These are phyloP conservation scores for Aquanectria penicillioides DNA, from an alignment of 2,329 filamentous ascomycete genomes.

Conservation along the genomic window DNA sequence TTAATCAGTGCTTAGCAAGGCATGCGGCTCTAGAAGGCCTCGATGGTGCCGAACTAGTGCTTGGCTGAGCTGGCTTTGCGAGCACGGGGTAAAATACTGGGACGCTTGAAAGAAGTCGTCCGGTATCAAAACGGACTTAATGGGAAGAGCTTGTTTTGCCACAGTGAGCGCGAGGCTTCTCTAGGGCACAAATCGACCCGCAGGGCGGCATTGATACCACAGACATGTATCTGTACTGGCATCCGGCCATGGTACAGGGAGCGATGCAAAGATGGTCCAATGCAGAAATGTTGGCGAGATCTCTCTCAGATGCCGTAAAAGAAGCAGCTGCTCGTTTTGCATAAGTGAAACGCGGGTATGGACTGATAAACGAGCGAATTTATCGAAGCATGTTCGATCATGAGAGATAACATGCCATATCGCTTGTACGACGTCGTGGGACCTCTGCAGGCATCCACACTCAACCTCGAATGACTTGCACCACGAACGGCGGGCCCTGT, in stretches of 20 bases:
- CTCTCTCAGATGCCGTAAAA: not conserved
- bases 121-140: too few relatives aligned
- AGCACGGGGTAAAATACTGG: not conserved
- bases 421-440: conserved; percentile 21
- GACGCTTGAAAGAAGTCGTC: not conserved
- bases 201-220: too few relatives aligned
- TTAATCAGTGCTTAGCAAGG: conserved; percentile 31
- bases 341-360: conserved; percentile 16
- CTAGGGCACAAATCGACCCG: too few relatives aligned
- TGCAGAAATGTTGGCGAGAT: not conserved
- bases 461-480: conserved; percentile 7
- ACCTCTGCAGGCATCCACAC: conserved; percentile 37
- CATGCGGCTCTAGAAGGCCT: conserved; percentile 28
- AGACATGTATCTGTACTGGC: too few relatives aligned
- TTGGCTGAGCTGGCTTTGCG: not conserved
- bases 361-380: conserved; percentile 26
- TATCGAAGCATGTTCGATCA: conserved; percentile 31
- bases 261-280: not conserved
- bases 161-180: too few relatives aligned
- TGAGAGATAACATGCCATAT: conserved; percentile 30
- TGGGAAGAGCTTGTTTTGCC: too few relatives aligned
- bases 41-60: not conserved
- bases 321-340: conserved; percentile 8
- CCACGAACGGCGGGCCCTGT: conserved; percentile 33
- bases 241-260: conserved; percentile 11